Evolutionary conservation across 345 rosid species (phyloP).

Genomic region (Barbarea vulgaris): DNA sequence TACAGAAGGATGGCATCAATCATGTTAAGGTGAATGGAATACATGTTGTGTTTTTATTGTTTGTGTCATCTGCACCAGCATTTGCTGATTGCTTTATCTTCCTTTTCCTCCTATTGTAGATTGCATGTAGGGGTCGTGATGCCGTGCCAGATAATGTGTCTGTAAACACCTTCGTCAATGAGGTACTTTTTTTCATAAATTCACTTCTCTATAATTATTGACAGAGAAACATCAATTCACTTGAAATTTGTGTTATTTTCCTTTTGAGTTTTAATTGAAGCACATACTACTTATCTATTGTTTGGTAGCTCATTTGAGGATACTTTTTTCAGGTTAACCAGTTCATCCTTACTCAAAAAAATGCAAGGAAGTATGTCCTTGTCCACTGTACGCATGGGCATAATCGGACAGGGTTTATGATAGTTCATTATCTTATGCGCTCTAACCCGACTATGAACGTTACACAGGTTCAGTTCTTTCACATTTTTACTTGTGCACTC

Average conservation of each 20-base stretch:
- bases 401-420: slow-evolving; percentile 98
- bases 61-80: not conserved
- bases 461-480: slow-evolving; percentile 55
- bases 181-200: slow-evolving; percentile 53
- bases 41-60: not conserved
- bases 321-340: slow-evolving; percentile 62
- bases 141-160: slow-evolving; percentile 79
- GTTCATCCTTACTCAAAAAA: slow-evolving; percentile 66
- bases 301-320: slow-evolving; percentile 9
- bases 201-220: not conserved
- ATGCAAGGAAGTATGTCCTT: slow-evolving; percentile 65
- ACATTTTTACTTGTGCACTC: not conserved
- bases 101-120: slow-evolving; percentile 50
- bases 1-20: slow-evolving; percentile 77
- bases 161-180: slow-evolving; percentile 80
- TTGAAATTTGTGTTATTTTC: not conserved
- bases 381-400: slow-evolving; percentile 99
- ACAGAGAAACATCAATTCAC: not conserved
- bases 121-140: slow-evolving; percentile 87
- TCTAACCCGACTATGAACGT: slow-evolving; percentile 65
- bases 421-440: slow-evolving; percentile 90
- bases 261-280: not conserved
- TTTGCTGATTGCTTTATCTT: slow-evolving; percentile 7
- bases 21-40: slow-evolving; percentile 68
- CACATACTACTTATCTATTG: no score